Conservation (phyloP, 495 filamentous ascomycete genomes). For the Penicillium diatomitis region DNA sequence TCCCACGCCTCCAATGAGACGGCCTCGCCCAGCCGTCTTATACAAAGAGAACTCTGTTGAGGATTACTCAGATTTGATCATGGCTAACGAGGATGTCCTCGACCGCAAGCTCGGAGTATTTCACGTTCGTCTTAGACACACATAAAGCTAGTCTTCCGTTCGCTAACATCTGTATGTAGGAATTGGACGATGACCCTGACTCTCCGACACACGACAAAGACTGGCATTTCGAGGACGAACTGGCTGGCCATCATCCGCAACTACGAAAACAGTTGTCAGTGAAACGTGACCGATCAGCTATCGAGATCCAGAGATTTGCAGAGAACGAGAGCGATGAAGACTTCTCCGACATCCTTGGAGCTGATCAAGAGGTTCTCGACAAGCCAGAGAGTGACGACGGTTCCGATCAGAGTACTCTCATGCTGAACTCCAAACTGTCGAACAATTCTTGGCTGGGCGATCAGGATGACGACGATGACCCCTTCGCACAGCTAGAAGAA, state of each 20-base stretch:
- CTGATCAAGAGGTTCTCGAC: slow-evolving; percentile 49
- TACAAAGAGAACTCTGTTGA: slow-evolving; percentile 80
- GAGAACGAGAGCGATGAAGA: slow-evolving; percentile 90
- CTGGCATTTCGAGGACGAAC: slow-evolving; percentile 38
- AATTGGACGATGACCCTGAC: slow-evolving; percentile 25
- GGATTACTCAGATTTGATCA: slow-evolving; percentile 86
- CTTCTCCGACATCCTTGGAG: slow-evolving; percentile 85
- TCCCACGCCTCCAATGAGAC: slow-evolving; percentile 27
- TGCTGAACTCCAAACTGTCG: slow-evolving; percentile 80
- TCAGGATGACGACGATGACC: slow-evolving; percentile 90
- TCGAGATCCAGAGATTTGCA: slow-evolving; percentile 94
- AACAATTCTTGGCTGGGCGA: slow-evolving; percentile 86
- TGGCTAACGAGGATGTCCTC: slow-evolving; percentile 66
- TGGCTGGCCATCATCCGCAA: slow-evolving; percentile 44
- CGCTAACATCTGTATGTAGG: slow-evolving; percentile 44
- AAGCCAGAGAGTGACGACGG: slow-evolving; percentile 63
- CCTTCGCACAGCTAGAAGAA: slow-evolving; percentile 94
- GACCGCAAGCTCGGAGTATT: slow-evolving; percentile 51
- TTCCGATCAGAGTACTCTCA: slow-evolving; percentile 55
- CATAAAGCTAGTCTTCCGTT: slow-evolving; percentile 26
- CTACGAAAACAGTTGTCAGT: slow-evolving; percentile 57
- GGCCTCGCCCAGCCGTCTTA: slow-evolving; percentile 30
- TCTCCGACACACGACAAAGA: slow-evolving; percentile 24
- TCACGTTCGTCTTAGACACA: slow-evolving; percentile 26
- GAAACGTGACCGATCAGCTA: slow-evolving; percentile 67